Percentiles rank a stretch among this genome's conserved stretches.
These are phyloP conservation scores for Blastocystis sp. DNA, from an alignment of 352 stramenopile genomes.

Conservation along the genomic window DNA sequence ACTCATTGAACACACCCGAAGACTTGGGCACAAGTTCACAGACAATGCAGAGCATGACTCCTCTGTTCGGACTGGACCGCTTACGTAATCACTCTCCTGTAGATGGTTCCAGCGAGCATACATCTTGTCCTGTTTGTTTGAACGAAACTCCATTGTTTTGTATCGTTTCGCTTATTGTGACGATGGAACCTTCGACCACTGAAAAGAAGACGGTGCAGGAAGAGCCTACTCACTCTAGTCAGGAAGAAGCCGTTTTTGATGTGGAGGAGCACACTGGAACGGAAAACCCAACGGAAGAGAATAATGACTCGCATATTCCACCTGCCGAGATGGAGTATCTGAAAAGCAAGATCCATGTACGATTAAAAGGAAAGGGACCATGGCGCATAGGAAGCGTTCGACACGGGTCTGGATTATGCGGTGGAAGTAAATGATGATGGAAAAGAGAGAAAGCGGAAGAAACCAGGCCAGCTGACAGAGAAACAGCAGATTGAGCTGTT, in stretches of 20 bases:
- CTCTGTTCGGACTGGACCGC: not conserved
- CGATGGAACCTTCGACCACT: not conserved
- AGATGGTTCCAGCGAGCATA: not conserved
- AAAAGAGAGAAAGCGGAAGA: constrained; percentile 5
- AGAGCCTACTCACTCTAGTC: too few species aligned
- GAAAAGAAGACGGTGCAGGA: not conserved
- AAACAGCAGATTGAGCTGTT: constrained; percentile 4
- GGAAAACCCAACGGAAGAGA: not conserved
- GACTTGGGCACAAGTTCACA: not conserved
- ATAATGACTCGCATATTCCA: not conserved
- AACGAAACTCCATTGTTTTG: too few species aligned
- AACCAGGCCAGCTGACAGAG: constrained; percentile 5
- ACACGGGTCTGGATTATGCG: not conserved
- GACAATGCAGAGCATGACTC: not conserved
- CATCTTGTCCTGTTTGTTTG: too few species aligned
- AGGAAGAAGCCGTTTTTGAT: constrained; percentile 15
- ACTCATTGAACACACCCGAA: not conserved
- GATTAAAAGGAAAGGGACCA: not conserved
- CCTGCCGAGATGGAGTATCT: not conserved
- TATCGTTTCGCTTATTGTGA: not conserved
- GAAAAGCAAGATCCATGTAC: constrained; percentile 12
- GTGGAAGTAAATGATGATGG: constrained; percentile 14
- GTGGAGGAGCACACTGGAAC: not conserved
- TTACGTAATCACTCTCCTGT: not conserved
- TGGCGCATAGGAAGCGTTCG: constrained; percentile 28